Percentiles rank a stretch among this genome's conserved stretches.
phyloP scores from a whole-genome alignment of 1,284 basidiomycete genomes.

The Porogramme epimiltina region DNA sequence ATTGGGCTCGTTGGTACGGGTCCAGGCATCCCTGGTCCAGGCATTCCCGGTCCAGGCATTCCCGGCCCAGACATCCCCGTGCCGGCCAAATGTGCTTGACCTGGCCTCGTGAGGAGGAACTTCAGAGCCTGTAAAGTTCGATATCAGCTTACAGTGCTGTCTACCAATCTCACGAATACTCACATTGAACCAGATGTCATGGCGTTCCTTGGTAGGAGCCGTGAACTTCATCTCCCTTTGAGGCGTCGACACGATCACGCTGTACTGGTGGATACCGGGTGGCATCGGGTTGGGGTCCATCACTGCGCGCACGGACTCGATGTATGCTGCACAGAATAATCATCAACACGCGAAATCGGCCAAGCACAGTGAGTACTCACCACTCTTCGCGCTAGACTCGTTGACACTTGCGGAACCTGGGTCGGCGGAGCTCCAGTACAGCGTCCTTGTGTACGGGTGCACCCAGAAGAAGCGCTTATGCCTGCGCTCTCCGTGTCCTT shows the following conservation, averaged over 20 bases:
- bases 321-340: conserved; percentile 90
- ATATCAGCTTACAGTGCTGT: not conserved
- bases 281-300: conserved; percentile 93
- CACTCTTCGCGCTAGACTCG: conserved; percentile 95
- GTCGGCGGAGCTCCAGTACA: conserved; percentile 97
- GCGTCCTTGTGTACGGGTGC: conserved; percentile 96
- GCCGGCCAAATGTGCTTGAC: conserved; percentile 41
- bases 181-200: conserved; percentile 95
- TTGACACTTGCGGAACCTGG: conserved; percentile 86
- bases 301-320: conserved; percentile 88
- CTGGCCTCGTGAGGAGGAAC: conserved; percentile 79
- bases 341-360: conserved; percentile 18
- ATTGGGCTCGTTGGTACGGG: conserved; percentile 63
- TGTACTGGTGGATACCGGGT: conserved; percentile 90
- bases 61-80: conserved; percentile 37
- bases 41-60: conserved; percentile 32
- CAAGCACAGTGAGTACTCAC: too few species aligned
- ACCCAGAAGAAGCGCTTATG: conserved; percentile 99
- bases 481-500: conserved; percentile 87
- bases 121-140: conserved; percentile 68
- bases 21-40: too few species aligned
- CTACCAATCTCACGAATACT: conserved; percentile 27
- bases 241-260: conserved; percentile 90
- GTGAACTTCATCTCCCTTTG: conserved; percentile 98
- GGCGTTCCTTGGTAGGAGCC: conserved; percentile 89